Conservation (phyloP, 2,329 filamentous ascomycete species). For the Elsinoe ampelina region DNA sequence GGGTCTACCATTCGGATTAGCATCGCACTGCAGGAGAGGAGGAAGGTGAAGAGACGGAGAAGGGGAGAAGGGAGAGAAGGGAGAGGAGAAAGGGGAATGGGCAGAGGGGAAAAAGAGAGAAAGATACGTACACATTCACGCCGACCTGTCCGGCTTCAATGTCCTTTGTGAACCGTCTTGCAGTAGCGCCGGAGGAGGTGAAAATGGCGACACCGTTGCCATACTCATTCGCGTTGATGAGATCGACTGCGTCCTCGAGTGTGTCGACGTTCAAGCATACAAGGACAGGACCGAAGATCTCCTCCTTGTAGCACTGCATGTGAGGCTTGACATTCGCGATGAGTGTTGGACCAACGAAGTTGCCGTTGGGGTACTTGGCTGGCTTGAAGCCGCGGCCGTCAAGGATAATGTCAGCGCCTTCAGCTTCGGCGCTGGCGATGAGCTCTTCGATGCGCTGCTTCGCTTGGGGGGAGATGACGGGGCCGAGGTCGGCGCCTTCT, state of each 20-base stretch:
- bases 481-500: constrained; percentile 66
- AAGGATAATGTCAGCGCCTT: constrained; percentile 73
- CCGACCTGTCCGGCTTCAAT: constrained; percentile 81
- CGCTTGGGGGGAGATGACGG: constrained; percentile 70
- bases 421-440: constrained; percentile 66
- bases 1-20: background rate
- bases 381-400: constrained; percentile 69
- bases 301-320: constrained; percentile 78
- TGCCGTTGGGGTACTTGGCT: constrained; percentile 71
- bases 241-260: constrained; percentile 67
- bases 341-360: constrained; percentile 74
- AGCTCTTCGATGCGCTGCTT: constrained; percentile 69
- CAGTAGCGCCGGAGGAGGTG: constrained; percentile 66
- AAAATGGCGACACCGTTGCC: constrained; percentile 82
- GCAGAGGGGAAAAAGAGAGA: background rate
- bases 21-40: background rate
- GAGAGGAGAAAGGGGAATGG: no score
- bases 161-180: constrained; percentile 66
- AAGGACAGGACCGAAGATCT: constrained; percentile 78
- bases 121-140: constrained; percentile 55
- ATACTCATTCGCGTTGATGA: constrained; percentile 81
- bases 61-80: no score
- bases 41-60: constrained; percentile 17
- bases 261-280: constrained; percentile 72
- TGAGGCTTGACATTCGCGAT: constrained; percentile 69